Percentiles rank a stretch among this genome's conserved stretches.
These are phyloP conservation scores for Hyphodiscus sp. DNA, from an alignment of 2,329 filamentous ascomycete genomes.

Conservation along the genomic window DNA sequence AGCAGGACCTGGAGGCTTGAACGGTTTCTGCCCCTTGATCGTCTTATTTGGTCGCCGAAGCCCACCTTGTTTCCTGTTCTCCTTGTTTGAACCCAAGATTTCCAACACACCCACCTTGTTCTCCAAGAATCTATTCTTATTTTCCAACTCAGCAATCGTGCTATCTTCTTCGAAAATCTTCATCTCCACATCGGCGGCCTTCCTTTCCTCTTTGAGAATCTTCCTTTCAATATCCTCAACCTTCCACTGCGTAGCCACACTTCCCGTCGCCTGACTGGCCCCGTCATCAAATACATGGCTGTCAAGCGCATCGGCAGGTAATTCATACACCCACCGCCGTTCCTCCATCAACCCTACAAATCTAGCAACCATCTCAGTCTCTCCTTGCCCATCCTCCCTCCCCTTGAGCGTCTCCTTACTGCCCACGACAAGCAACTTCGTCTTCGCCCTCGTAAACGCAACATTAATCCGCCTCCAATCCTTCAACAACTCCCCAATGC, in stretches of 20 bases:
- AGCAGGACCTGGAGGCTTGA: slow-evolving; percentile 32
- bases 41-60: slow-evolving; percentile 41
- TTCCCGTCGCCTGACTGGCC: background rate
- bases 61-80: background rate
- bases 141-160: background rate
- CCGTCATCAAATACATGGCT: slow-evolving; percentile 41
- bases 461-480: slow-evolving; percentile 96
- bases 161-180: background rate
- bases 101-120: background rate
- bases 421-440: slow-evolving; percentile 83
- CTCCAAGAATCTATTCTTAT: background rate
- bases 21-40: slow-evolving; percentile 53
- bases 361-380: slow-evolving; percentile 63
- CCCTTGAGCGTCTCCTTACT: slow-evolving; percentile 67
- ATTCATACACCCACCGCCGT: slow-evolving; percentile 71
- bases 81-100: background rate
- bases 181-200: background rate
- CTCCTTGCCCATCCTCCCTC: slow-evolving; percentile 57
- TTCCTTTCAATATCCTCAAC: background rate
- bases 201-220: background rate
- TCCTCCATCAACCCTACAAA: slow-evolving; percentile 74
- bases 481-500: slow-evolving; percentile 83
- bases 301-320: slow-evolving; percentile 58
- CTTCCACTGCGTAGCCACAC: background rate
- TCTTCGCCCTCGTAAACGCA: slow-evolving; percentile 86